Evolutionary conservation across 805 yeast genomes (phyloP).

Genomic region (Kluyveromyces dobzhanskii): DNA sequence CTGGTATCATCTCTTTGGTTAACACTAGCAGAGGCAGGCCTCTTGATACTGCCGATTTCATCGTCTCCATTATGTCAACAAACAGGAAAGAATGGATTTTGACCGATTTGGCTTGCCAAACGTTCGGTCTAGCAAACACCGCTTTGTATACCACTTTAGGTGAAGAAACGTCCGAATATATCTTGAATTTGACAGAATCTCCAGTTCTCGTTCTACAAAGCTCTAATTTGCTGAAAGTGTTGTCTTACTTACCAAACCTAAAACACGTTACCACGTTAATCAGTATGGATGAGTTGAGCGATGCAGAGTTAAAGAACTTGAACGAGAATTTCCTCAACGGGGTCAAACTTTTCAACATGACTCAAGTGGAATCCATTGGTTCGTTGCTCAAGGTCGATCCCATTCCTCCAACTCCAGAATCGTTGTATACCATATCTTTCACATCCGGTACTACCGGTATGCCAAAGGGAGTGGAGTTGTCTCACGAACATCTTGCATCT

Average conservation of each 20-base stretch:
- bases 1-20: constrained; percentile 44
- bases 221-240: constrained; percentile 40
- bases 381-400: constrained; percentile 34
- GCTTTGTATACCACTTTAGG: constrained; percentile 53
- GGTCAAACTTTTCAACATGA: constrained; percentile 35
- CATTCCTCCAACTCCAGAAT: constrained; percentile 43
- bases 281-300: constrained; percentile 42
- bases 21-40: constrained; percentile 28
- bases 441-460: constrained; percentile 72
- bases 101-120: constrained; percentile 58
- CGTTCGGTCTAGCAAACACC: constrained; percentile 47
- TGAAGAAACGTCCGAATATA: constrained; percentile 52
- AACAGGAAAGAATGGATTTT: constrained; percentile 64
- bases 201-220: constrained; percentile 53
- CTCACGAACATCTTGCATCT: constrained; percentile 45
- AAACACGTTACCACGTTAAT: constrained; percentile 42
- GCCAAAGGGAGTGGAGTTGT: constrained; percentile 61
- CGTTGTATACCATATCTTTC: constrained; percentile 54
- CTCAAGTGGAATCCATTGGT: constrained; percentile 36
- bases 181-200: constrained; percentile 50
- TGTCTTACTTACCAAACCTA: constrained; percentile 37
- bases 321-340: constrained; percentile 27
- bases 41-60: constrained; percentile 33
- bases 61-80: constrained; percentile 47
- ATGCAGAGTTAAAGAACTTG: constrained; percentile 27